Base-by-base conservation (phyloP, 2,329 filamentous ascomycete species). In the Fusarium hainanense region DNA sequence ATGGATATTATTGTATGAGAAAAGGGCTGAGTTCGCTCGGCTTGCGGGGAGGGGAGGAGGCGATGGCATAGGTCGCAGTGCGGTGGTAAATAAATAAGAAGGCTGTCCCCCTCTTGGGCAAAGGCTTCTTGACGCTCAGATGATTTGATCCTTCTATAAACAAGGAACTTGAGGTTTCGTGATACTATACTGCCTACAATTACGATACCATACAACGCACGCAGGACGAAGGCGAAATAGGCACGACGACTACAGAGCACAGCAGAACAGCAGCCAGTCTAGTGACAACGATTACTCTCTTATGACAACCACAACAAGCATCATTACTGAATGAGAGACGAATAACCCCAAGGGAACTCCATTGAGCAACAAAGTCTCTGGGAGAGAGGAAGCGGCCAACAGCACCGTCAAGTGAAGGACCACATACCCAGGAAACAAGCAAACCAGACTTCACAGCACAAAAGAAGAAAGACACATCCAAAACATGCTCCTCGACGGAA, bases 401-500 rank as follows among this genome's bases (percentile, higher is more conserved):
- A 56, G 32, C 43, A 48, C 28, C 44, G 41, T 43, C 21, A n/a
- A 60, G 44, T 57, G 32, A 44, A 47, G 42, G 58, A 10, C 47
- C 34, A 37, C 34, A 25, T 21, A 32, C 40, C 20, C 49, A 63
- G 30, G 40, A 58, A n/a, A 30, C 18, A 37, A 37, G 40, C 37
- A 51, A 37, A 37, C 20, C 48, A 21, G 12, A 12, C 48, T n/a
- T 34, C 27, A 16, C 18, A 56, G 56, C 23, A 23, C 12, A 43
- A 47, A 58, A 30, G 23, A 40, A 16, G 21, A 52, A 40, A 42
- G 20, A 57, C n/a, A 21, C 32, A 40, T 23, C 10, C 41, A 44
- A 14, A 43, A 57, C 25, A 63, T 72, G 58, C 28, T 66, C 30
- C 49, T 69, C 23, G 79, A 82, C 74, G 82, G 79, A 48, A 80